Conservation (phyloP, 192 early-diverging fungal species). For the Coemansia sp. region DNA sequence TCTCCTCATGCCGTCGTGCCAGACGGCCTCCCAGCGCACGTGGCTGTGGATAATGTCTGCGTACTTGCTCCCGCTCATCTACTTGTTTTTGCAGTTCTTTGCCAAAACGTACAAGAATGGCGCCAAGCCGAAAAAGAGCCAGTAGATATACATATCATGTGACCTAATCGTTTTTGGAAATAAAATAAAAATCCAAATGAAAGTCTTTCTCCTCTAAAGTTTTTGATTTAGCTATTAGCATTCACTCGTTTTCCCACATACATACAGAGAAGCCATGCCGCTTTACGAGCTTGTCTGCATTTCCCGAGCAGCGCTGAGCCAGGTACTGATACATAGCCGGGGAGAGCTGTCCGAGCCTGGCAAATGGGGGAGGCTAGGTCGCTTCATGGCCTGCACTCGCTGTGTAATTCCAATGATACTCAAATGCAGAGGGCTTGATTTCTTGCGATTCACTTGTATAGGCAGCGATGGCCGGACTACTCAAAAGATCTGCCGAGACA, state of each 20-base stretch:
- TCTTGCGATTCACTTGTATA: slow-evolving; percentile 22
- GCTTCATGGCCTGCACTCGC: neutral
- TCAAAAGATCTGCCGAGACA: slow-evolving; percentile 74
- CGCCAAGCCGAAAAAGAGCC: slow-evolving; percentile 10
- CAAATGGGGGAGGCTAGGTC: neutral
- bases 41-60: slow-evolving; percentile 66
- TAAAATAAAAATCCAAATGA: no score
- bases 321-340: slow-evolving; percentile 35
- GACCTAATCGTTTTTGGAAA: neutral
- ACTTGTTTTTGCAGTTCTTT: slow-evolving; percentile 82
- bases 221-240: neutral
- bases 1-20: slow-evolving; percentile 62
- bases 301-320: slow-evolving; percentile 59
- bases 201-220: neutral
- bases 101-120: slow-evolving; percentile 62
- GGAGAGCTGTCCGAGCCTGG: neutral
- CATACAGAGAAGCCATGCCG: slow-evolving; percentile 53
- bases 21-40: slow-evolving; percentile 55
- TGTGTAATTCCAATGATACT: neutral
- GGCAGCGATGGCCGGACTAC: slow-evolving; percentile 69
- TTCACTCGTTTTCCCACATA: neutral
- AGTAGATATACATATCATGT: slow-evolving; percentile 14
- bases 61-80: slow-evolving; percentile 77
- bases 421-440: neutral
- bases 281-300: slow-evolving; percentile 74